phyloP scores from a whole-genome alignment of 139 green algal species.

The Pseudopediastrum boryanum region DNA sequence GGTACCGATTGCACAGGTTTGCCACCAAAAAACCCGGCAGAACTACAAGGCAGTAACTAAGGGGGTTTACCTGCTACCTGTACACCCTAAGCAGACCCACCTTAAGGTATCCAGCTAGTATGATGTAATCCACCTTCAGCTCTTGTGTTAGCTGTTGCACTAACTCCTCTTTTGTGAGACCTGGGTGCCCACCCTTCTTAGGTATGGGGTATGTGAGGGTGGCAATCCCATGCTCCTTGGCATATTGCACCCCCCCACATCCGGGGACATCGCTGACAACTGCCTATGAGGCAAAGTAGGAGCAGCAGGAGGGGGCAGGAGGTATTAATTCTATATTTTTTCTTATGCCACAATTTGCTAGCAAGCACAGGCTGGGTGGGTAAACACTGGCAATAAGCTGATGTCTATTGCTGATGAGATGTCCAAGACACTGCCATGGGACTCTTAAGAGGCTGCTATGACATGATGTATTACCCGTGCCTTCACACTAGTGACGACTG shows the following conservation, averaged over 20 bases:
- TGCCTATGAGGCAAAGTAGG: constrained; percentile 36
- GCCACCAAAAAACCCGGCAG: too few species aligned
- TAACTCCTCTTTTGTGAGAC: constrained; percentile 61
- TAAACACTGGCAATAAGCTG: too few species aligned
- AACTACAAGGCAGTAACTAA: too few species aligned
- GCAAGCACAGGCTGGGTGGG: not conserved
- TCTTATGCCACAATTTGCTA: not conserved
- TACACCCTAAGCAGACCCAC: constrained; percentile 37
- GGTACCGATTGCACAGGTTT: too few species aligned
- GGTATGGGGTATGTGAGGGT: constrained; percentile 73
- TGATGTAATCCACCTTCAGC: constrained; percentile 72
- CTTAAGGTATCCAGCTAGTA: constrained; percentile 97
- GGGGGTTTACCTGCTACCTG: too few species aligned
- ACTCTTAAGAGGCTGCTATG: too few species aligned
- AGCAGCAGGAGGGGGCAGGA: too few species aligned
- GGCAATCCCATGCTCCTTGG: constrained; percentile 74
- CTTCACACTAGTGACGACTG: too few species aligned
- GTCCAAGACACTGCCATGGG: too few species aligned
- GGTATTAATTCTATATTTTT: too few species aligned
- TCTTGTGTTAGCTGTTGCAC: constrained; percentile 48
- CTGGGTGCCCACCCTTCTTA: constrained; percentile 63
- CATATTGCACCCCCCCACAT: constrained; percentile 85
- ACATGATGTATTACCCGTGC: too few species aligned
- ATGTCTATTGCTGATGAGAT: too few species aligned
- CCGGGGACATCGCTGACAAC: constrained; percentile 82